Conservation (phyloP, 768 basidiomycete species). For the Tricholoma sp. region DNA sequence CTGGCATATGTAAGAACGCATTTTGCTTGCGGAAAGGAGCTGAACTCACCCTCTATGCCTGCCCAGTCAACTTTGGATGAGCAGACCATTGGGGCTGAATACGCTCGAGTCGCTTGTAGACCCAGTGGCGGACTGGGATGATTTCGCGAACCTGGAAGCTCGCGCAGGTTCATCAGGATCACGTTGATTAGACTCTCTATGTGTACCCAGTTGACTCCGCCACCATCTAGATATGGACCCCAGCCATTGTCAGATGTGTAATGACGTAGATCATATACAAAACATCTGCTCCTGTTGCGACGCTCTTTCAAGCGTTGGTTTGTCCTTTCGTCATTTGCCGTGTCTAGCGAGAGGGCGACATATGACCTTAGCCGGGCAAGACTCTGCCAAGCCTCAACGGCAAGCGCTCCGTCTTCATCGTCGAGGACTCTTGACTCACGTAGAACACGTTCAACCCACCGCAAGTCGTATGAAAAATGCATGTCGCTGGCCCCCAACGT, state of each 20-base stretch:
- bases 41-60: conserved; percentile 50
- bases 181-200: conserved; percentile 46
- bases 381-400: background rate
- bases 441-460: conserved; percentile 43
- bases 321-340: conserved; percentile 25
- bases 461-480: conserved; percentile 33
- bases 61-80: conserved; percentile 56
- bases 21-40: background rate
- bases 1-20: conserved; percentile 15
- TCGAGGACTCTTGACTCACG: conserved; percentile 33
- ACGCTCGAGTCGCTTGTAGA: conserved; percentile 41
- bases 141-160: conserved; percentile 31
- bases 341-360: conserved; percentile 32
- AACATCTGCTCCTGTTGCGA: conserved; percentile 47
- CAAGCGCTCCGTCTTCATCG: background rate
- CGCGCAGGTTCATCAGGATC: conserved; percentile 45
- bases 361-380: conserved; percentile 44
- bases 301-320: conserved; percentile 23
- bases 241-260: conserved; percentile 46
- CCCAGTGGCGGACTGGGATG: conserved; percentile 43
- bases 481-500: conserved; percentile 17
- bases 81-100: conserved; percentile 32
- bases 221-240: conserved; percentile 50
- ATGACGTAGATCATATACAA: conserved; percentile 61
- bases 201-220: conserved; percentile 42